phyloP scores from a whole-genome alignment of 257 asterid genomes.

The Solanum dulcamara region DNA sequence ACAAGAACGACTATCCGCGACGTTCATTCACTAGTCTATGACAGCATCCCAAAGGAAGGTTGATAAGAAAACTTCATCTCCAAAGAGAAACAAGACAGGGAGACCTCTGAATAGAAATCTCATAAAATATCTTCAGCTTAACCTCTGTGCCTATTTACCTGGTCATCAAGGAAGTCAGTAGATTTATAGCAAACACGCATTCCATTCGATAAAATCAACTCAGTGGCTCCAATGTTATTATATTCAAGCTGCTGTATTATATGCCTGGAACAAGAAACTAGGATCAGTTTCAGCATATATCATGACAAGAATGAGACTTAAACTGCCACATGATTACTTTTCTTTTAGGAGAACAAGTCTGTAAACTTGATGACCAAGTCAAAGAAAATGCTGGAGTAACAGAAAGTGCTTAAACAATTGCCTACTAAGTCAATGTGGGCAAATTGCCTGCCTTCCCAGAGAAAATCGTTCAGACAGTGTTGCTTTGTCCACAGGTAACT shows the following conservation, averaged over 20 bases:
- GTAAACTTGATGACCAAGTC: neutral
- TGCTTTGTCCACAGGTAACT: neutral
- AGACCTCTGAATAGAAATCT: neutral
- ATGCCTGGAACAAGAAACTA: slow-evolving; percentile 33
- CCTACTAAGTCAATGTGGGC: neutral
- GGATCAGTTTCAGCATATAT: neutral
- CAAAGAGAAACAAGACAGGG: neutral
- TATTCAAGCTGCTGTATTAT: slow-evolving; percentile 57
- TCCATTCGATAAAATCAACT: slow-evolving; percentile 81
- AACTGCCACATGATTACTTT: neutral
- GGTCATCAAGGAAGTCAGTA: slow-evolving; percentile 89
- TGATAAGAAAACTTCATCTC: neutral
- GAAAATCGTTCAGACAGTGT: neutral
- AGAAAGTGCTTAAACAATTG: neutral
- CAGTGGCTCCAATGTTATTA: slow-evolving; percentile 58
- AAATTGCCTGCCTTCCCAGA: neutral
- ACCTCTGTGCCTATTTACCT: slow-evolving; percentile 36
- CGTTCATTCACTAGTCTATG: neutral
- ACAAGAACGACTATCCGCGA: neutral
- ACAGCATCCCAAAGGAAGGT: neutral
- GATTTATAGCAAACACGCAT: slow-evolving; percentile 91
- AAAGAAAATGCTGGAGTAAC: neutral
- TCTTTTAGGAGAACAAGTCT: neutral
- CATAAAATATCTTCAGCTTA: neutral
- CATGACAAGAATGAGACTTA: neutral